Percentiles rank a stretch among this genome's conserved stretches.
phyloP scores from a whole-genome alignment of 192 early-diverging fungal species.

The Neocallimastix lanati region DNA sequence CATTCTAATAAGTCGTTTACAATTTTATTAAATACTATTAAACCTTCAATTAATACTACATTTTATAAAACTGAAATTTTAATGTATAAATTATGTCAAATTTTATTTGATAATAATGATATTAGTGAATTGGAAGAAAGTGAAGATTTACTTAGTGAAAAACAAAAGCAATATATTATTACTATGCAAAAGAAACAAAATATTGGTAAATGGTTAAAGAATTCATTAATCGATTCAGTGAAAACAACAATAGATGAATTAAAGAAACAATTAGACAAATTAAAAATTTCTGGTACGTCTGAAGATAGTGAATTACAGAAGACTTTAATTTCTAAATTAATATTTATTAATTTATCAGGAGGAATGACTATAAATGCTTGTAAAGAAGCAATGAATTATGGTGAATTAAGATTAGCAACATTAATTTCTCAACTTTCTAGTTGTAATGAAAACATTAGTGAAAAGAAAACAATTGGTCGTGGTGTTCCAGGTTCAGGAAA shows the following conservation, averaged over 20 bases:
- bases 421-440: background rate
- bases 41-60: background rate
- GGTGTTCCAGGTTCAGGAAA: background rate
- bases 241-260: background rate
- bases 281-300: background rate
- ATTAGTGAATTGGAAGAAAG: background rate
- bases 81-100: background rate
- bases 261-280: background rate
- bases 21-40: background rate
- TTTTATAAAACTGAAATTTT: background rate
- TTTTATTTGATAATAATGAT: background rate
- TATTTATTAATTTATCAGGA: background rate
- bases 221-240: background rate
- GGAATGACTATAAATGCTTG: background rate
- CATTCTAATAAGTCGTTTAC: background rate
- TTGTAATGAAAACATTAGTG: background rate
- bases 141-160: background rate
- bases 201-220: background rate
- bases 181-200: background rate
- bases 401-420: background rate
- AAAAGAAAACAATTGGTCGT: background rate
- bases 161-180: background rate
- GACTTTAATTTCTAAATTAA: background rate
- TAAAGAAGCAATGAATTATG: background rate
- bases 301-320: background rate